Conservation (phyloP, 1,139 yeast species). For the Meyerozyma guilliermondii region DNA sequence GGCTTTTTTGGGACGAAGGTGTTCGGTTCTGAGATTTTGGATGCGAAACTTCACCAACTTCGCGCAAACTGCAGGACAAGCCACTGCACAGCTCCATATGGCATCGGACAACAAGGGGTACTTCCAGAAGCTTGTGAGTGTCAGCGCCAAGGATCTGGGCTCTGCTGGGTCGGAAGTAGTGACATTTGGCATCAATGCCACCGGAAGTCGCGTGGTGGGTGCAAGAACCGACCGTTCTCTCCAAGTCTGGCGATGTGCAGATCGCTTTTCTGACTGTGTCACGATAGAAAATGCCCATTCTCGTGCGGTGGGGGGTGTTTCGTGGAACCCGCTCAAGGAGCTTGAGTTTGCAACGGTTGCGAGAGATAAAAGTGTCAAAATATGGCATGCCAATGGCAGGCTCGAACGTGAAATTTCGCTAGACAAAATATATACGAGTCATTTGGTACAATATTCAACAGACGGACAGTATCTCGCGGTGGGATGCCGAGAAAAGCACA, state of each 20-base stretch:
- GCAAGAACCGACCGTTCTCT: slow-evolving; percentile 44
- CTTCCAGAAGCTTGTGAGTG: background rate
- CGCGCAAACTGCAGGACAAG: background rate
- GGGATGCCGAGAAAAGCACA: slow-evolving; percentile 34
- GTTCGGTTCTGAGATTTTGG: background rate
- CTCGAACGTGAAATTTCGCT: slow-evolving; percentile 31
- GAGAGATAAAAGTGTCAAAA: slow-evolving; percentile 44
- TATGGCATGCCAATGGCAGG: slow-evolving; percentile 47
- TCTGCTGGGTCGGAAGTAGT: slow-evolving; percentile 28
- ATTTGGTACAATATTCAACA: slow-evolving; percentile 40
- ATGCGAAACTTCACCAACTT: background rate
- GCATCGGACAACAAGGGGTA: background rate
- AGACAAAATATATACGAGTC: slow-evolving; percentile 18
- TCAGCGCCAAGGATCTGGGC: slow-evolving; percentile 9
- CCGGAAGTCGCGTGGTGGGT: slow-evolving; percentile 42
- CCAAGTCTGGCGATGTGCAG: slow-evolving; percentile 37
- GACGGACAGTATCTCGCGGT: slow-evolving; percentile 53
- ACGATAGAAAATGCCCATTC: slow-evolving; percentile 42
- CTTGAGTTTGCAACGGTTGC: slow-evolving; percentile 56
- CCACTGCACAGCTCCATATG: background rate
- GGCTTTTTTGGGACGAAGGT: no score
- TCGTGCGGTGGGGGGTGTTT: slow-evolving; percentile 42
- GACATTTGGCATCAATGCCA: slow-evolving; percentile 26
- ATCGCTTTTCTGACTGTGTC: slow-evolving; percentile 26
- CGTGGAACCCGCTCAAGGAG: slow-evolving; percentile 59